A percentile compares a stretch with the other conserved stretches of the same genome.
phyloP scores from a whole-genome alignment of 495 filamentous ascomycete genomes.

The Penicillium nucicola region DNA sequence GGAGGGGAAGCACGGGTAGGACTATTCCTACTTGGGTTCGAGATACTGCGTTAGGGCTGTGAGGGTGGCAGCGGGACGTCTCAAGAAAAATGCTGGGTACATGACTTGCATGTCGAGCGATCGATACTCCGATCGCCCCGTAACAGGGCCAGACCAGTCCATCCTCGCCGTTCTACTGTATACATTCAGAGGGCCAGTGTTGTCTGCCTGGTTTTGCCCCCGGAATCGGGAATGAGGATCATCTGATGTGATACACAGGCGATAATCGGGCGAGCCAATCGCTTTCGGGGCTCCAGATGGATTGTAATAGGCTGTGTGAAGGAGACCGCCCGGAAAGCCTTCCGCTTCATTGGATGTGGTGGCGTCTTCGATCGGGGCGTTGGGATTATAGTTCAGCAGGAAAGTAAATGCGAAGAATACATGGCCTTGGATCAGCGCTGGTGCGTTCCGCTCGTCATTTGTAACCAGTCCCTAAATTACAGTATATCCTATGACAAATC shows the following conservation, averaged over 20 bases:
- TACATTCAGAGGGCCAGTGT: not conserved
- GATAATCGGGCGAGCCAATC: not conserved
- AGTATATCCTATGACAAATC: not conserved
- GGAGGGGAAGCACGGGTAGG: not conserved
- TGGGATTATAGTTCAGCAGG: not conserved
- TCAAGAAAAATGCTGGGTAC: not conserved
- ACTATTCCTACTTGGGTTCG: not conserved
- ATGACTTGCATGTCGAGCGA: constrained; percentile 2
- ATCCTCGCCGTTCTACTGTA: not conserved
- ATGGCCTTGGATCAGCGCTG: no score
- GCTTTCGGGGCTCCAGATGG: no score
- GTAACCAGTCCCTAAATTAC: no score
- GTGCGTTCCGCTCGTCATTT: not conserved
- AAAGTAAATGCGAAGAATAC: no score
- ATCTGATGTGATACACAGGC: not conserved
- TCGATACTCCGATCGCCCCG: not conserved
- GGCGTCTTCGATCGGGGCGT: not conserved
- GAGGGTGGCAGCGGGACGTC: not conserved
- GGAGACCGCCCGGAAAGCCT: not conserved
- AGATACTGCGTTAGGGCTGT: not conserved
- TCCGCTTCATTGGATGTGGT: not conserved
- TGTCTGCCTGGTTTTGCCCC: not conserved
- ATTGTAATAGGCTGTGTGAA: not conserved
- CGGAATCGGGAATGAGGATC: not conserved
- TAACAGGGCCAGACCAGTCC: not conserved